Evolutionary conservation across 208 protist genomes (phyloP), one percentile per base, ranked within the genome.

Genomic region (Acanthamoeba royreba): DNA sequence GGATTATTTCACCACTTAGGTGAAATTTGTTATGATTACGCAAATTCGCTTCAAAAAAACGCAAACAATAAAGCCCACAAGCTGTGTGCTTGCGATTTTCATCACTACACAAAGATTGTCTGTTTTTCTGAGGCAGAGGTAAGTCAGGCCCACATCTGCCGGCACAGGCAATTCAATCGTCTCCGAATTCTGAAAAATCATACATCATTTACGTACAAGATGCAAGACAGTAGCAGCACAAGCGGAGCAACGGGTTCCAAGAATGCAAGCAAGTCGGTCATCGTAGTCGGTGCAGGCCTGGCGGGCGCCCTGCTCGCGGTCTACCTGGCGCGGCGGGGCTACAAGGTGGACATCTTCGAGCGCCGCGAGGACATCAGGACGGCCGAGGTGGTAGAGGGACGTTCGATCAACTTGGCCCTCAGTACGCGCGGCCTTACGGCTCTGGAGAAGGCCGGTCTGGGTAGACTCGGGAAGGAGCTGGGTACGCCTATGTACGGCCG

Each of bases 321-420:
- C 31, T 81, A 66, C 66, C 33, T 93, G 13, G 90, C 90, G 28
- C 28, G 28, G 42, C 90, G 90, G 28, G 74, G 74, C 22, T 87
- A 87, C 72, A 83, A 55, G 66, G 90, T 93, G 31, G 66, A 63
- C 2, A 45, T 93, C 13, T 93, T 53, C 52, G 90, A 93, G 69
- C 33, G 58, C 17, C 61, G 90, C 28, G 69, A 55, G 25, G 90
- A 93, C 74, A 81, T 86, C 46, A 46, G 90, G 2, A 85, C 38
- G 4, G 90, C 35, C 3, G 40, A 81, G 25, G 17, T 72, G 11
- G 46, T 87, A 1, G 58, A 58, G 35, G 90, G 90, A 0, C 33
- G 90, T n/a, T 93, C 90, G 45, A 93, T 93, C 69, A 93, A 93
- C 38, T 69, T 93, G 4, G 90, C 90, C 38, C 72, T 93, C 35